Evolutionary conservation across 2,329 filamentous ascomycete species (phyloP).

Genomic region (Aureobasidium uvarum): DNA sequence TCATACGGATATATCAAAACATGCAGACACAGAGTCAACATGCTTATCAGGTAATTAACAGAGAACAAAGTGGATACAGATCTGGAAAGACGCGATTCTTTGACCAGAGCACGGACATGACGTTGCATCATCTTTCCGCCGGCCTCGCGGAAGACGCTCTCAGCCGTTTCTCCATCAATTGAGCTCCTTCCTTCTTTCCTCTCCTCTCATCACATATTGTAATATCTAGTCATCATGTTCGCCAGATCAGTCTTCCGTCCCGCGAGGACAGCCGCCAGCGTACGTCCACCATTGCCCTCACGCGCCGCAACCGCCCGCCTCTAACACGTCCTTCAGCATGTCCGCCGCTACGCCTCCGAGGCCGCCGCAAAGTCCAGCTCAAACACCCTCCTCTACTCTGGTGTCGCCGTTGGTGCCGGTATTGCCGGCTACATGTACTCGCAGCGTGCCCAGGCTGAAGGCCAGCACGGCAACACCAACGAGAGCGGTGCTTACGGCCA

Average conservation of each 20-base stretch:
- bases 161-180: constrained; percentile 16
- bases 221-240: constrained; percentile 41
- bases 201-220: neutral
- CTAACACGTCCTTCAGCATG: constrained; percentile 48
- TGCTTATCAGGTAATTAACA: constrained; percentile 4
- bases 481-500: constrained; percentile 32
- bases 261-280: constrained; percentile 38
- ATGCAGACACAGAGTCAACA: neutral
- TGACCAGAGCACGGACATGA: constrained; percentile 4
- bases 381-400: constrained; percentile 61
- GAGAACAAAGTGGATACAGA: neutral
- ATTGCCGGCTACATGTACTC: constrained; percentile 57
- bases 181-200: constrained; percentile 4
- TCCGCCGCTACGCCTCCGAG: constrained; percentile 71
- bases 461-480: constrained; percentile 32
- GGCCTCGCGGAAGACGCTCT: constrained; percentile 7
- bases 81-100: constrained; percentile 7
- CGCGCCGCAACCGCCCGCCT: constrained; percentile 13
- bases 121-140: constrained; percentile 21
- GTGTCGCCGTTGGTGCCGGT: constrained; percentile 57
- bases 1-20: neutral
- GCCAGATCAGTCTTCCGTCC: constrained; percentile 46
- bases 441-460: constrained; percentile 36
- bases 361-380: constrained; percentile 54
- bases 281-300: constrained; percentile 33